Evolutionary conservation across 495 filamentous ascomycete species (phyloP).

Genomic region (Friedmanniomyces endolithicus): DNA sequence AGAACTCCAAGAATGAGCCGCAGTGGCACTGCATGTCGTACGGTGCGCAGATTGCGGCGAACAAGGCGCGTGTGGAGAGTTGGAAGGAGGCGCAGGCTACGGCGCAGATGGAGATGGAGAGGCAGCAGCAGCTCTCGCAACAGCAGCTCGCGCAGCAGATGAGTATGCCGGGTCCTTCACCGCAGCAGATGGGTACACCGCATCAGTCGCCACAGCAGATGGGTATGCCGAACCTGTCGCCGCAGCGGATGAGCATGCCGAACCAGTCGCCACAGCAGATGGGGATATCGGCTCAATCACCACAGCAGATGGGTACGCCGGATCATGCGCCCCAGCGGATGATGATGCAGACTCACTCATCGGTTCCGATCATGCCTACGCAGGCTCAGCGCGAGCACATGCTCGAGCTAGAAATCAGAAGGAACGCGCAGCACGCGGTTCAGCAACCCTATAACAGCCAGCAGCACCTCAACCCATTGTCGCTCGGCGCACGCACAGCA

Average conservation of each 20-base stretch:
- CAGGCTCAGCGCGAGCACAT: slow-evolving; percentile 4
- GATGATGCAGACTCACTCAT: no score
- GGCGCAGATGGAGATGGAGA: slow-evolving; percentile 10
- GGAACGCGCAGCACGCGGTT: slow-evolving; percentile 2
- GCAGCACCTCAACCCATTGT: slow-evolving; percentile 6
- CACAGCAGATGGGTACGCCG: no score
- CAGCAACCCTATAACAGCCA: slow-evolving; percentile 6
- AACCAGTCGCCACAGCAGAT: slow-evolving; percentile 16
- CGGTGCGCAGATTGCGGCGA: slow-evolving; percentile 17
- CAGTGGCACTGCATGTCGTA: slow-evolving; percentile 17
- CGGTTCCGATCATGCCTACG: no score
- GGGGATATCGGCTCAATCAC: slow-evolving; percentile 1
- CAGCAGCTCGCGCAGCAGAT: slow-evolving; percentile 16
- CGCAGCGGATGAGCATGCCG: no score
- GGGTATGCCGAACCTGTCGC: slow-evolving; percentile 1
- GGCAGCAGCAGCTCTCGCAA: slow-evolving; percentile 8
- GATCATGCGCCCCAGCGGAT: no score
- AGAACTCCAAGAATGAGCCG: slow-evolving; percentile 5
- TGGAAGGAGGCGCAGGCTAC: slow-evolving; percentile 6
- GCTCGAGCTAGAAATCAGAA: slow-evolving; percentile 1
- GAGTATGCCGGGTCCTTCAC: slow-evolving; percentile 1
- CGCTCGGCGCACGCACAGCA: not conserved
- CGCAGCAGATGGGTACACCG: no score
- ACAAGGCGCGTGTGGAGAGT: slow-evolving; percentile 9
- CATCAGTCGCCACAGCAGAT: slow-evolving; percentile 16